Percentiles rank a stretch among this genome's conserved stretches.
Evolutionary conservation across 176 grass and related monocot species (phyloP).

Genomic region (Zoysia pacifica): DNA sequence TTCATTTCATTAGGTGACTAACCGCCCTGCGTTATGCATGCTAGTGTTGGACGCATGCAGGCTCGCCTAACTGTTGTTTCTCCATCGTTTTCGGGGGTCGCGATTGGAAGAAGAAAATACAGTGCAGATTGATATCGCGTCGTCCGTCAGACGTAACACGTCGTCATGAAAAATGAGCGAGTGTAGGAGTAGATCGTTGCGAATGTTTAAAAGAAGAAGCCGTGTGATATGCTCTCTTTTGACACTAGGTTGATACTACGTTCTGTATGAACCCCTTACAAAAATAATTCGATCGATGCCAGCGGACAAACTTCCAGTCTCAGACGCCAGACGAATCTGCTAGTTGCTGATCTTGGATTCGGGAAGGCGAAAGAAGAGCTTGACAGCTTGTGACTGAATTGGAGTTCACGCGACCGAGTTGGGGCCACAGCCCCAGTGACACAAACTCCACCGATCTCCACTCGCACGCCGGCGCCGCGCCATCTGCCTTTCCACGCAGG

Average conservation of each 20-base stretch:
- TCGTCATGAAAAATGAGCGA: neutral
- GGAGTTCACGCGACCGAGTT: neutral
- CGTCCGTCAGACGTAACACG: neutral
- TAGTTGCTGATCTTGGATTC: neutral
- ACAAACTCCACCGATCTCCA: no score
- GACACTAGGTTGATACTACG: neutral
- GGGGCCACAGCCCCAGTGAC: no score
- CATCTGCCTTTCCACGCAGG: no score
- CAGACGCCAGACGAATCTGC: neutral
- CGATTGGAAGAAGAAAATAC: no score
- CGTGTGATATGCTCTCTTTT: slow-evolving; percentile 12
- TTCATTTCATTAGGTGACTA: neutral
- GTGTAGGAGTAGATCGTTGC: neutral
- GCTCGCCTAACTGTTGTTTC: slow-evolving; percentile 2
- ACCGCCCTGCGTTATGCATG: neutral
- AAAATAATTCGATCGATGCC: neutral
- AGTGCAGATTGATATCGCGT: slow-evolving; percentile 9
- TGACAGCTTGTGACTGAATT: no score
- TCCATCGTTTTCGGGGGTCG: slow-evolving; percentile 20
- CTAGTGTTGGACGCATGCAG: neutral
- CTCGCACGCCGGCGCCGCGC: no score
- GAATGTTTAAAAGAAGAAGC: neutral
- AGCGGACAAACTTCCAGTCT: neutral
- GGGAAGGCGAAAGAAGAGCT: neutral
- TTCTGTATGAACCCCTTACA: neutral